phyloP scores from a whole-genome alignment of 2,329 filamentous ascomycete species.

The Ascosphaera acerosa region DNA sequence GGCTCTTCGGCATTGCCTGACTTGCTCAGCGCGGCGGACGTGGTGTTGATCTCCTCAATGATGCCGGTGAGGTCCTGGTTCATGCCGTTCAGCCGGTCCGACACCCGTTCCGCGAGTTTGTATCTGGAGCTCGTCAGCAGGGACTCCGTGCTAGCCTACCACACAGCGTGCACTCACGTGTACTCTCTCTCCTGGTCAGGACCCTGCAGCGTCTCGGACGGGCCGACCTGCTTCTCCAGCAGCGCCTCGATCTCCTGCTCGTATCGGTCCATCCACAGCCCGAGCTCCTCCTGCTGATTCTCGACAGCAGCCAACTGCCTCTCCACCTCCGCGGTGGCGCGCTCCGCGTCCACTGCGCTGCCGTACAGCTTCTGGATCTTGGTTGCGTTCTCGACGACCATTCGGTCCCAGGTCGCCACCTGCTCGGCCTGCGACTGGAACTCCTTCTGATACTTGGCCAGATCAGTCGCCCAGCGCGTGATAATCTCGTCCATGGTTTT shows the following conservation, averaged over 20 bases:
- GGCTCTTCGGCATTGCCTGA: constrained; percentile 70
- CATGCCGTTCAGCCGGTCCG: constrained; percentile 78
- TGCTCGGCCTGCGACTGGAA: constrained; percentile 77
- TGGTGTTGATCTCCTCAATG: constrained; percentile 94
- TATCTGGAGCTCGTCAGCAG: constrained; percentile 23
- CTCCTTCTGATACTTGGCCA: constrained; percentile 89
- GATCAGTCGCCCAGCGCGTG: constrained; percentile 81
- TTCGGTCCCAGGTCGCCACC: constrained; percentile 73
- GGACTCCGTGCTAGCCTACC: neutral
- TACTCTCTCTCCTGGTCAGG: constrained; percentile 89
- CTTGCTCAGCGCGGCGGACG: constrained; percentile 72
- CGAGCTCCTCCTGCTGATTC: constrained; percentile 74
- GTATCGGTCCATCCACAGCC: constrained; percentile 69
- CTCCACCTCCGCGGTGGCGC: constrained; percentile 81
- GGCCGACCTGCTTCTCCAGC: constrained; percentile 54
- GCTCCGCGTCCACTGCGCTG: constrained; percentile 79
- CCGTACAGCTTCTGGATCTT: constrained; percentile 87
- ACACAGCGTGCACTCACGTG: constrained; percentile 32
- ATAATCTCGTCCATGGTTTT: constrained; percentile 99
- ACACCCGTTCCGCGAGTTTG: constrained; percentile 81
- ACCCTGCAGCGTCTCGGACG: constrained; percentile 50
- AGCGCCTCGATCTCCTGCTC: constrained; percentile 79
- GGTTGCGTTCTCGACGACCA: constrained; percentile 77
- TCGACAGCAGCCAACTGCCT: constrained; percentile 74
- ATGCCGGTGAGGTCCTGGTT: constrained; percentile 79